Evolutionary conservation across 2,329 filamentous ascomycete species (phyloP).

Genomic region (Fonsecaea nubica): DNA sequence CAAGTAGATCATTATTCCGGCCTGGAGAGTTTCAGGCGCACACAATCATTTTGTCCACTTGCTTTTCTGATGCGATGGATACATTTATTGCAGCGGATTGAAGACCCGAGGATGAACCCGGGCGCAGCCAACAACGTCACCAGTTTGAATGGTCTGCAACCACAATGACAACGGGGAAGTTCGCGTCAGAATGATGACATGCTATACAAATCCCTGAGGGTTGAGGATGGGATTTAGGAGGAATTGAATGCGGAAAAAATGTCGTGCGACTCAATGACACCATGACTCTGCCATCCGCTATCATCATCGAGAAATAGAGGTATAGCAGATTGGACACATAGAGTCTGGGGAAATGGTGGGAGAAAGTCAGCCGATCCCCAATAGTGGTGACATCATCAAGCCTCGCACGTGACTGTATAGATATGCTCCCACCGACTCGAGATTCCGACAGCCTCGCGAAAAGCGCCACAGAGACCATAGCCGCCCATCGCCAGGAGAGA

Average conservation of each 20-base stretch:
- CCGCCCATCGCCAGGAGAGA: neutral
- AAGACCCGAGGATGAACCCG: conserved; percentile 1
- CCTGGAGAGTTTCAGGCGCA: neutral
- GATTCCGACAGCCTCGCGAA: neutral
- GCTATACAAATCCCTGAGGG: neutral
- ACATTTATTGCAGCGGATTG: conserved; percentile 15
- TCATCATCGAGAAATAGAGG: neutral
- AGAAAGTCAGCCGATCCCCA: neutral
- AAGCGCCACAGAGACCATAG: neutral
- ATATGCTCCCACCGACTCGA: too few relatives aligned
- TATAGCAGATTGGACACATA: neutral
- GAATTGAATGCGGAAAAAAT: neutral
- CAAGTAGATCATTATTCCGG: neutral
- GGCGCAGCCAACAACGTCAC: neutral
- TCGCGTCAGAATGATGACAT: conserved; percentile 15
- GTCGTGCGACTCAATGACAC: neutral
- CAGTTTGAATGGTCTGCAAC: neutral
- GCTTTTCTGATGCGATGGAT: neutral
- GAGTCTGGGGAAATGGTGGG: neutral
- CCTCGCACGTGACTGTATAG: too few relatives aligned
- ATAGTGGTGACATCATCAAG: neutral
- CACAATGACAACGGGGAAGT: neutral
- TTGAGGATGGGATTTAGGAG: neutral
- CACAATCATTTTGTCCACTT: conserved; percentile 2
- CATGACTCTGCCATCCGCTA: conserved; percentile 1